Evolutionary conservation across 2,329 filamentous ascomycete genomes (phyloP).

Genomic region (Alternaria metachromatica): DNA sequence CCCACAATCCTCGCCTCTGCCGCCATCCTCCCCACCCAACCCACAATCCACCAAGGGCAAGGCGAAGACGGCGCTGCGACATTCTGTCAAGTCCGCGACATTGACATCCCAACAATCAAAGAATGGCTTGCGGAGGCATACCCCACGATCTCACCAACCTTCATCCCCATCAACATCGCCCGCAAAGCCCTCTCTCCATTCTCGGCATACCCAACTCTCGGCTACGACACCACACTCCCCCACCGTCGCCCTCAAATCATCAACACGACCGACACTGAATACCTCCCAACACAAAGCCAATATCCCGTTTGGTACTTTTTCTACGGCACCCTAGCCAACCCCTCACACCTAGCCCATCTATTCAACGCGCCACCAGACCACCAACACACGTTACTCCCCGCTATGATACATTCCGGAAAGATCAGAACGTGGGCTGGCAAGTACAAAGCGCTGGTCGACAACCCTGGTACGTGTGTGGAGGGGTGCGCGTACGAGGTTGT

Average conservation of each 20-base stretch:
- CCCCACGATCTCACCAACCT: not conserved
- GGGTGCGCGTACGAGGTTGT: slow-evolving; percentile 5
- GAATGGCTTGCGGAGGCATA: not conserved
- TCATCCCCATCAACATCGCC: not conserved
- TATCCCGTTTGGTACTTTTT: not conserved
- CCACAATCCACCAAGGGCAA: not conserved
- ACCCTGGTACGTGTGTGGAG: not conserved
- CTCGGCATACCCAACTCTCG: not conserved
- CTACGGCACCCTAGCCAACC: not conserved
- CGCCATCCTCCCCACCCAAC: not conserved
- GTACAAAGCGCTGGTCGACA: not conserved
- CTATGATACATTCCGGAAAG: not conserved
- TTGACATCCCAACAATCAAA: not conserved
- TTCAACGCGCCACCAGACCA: not conserved
- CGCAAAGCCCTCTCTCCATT: not conserved
- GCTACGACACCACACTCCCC: not conserved
- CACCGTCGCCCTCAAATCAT: not conserved
- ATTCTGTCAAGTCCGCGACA: not conserved
- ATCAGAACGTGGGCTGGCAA: not conserved
- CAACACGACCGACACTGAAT: not conserved
- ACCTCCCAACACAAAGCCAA: not conserved
- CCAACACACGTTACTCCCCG: not conserved
- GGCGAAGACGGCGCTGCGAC: not conserved
- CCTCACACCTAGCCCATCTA: not conserved
- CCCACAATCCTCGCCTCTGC: not conserved